These are phyloP conservation scores for Gynostemma pentaphyllum DNA, from an alignment of 306 rosid species.

Conservation along the genomic window DNA sequence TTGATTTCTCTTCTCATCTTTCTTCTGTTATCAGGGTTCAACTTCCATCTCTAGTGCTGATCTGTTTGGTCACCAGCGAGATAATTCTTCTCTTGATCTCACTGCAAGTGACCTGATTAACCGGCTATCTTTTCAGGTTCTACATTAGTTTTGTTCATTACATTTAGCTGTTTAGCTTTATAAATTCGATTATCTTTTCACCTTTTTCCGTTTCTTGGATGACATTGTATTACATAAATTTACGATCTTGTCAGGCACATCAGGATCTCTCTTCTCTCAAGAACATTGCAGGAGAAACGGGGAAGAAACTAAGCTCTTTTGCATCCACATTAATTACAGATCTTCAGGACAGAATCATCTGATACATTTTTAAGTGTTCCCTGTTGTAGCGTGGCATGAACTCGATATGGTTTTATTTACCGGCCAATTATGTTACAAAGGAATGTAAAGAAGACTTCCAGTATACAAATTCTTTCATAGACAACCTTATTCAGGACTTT, in stretches of 20 bases:
- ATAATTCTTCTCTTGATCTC: constrained; percentile 39
- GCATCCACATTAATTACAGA: constrained; percentile 78
- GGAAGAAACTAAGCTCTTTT: constrained; percentile 75
- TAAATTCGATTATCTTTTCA: no score
- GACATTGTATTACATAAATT: not conserved
- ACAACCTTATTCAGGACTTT: not conserved
- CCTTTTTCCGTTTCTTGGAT: no score
- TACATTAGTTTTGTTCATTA: not conserved
- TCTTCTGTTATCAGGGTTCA: constrained; percentile 36
- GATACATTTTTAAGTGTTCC: constrained; percentile 13
- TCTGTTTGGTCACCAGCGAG: constrained; percentile 51
- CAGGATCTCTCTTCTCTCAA: constrained; percentile 77
- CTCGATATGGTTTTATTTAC: not conserved
- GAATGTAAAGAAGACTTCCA: not conserved
- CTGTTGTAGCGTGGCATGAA: not conserved
- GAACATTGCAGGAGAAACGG: constrained; percentile 86
- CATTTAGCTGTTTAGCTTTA: not conserved
- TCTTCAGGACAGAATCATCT: constrained; percentile 80
- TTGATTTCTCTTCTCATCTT: not conserved
- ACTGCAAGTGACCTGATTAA: constrained; percentile 25
- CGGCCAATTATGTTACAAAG: not conserved
- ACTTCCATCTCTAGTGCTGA: constrained; percentile 87
- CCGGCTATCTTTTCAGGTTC: constrained; percentile 18
- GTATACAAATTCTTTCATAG: not conserved
- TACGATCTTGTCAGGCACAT: constrained; percentile 44